Evolutionary conservation across 176 grass and related monocot genomes (phyloP), one percentile per base, ranked within the genome.

Genomic region (Musa troglodytarum): DNA sequence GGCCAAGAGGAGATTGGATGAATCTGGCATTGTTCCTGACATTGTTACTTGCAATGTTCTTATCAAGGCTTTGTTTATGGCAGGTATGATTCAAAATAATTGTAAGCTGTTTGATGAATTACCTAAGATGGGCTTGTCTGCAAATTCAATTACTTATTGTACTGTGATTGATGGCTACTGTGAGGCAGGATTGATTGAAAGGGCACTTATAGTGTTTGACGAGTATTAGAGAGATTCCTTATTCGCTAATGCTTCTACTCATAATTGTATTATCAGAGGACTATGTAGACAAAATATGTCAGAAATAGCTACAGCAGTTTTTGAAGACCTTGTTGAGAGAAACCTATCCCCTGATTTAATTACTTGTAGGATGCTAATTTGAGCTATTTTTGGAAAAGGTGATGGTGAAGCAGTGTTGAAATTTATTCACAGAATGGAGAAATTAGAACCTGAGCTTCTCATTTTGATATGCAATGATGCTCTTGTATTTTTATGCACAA

Each of bases 11-110:
- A 92, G 83, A 62, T 80, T 96, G 55, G 85, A 88, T 73, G 79
- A 58, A 54, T 85, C 84, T 34, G 82, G 82, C 52, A 77, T 92
- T 82, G 50, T 62, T 71, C 49, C 86, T 56, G 92, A 96, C 77
- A 77, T 86, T 80, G 73, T 87, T 73, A 92, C 82, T 69, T 96
- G 87, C 82, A 96, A 92, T 82, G 78, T 87, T 62, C 87, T 96
- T 79, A 84, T 96, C 57, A 92, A 92, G 83, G 89, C 89, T 64
- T 81, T 86, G 29, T 86, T 92, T 77, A 76, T 86, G 83, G 84
- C 85, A 52, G 88, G 86, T 1, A 96, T 80, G 65, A 73, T 84
- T 62, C 79, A 89, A 65, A 82, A 92, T 88, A 89, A 87, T 59
- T 86, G 80, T 76, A 81, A 79, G 50, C 78, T 96, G 89, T 92